These are phyloP conservation scores for Volvox carteri DNA, from an alignment of 163 green algal species.

Conservation along the genomic window DNA sequence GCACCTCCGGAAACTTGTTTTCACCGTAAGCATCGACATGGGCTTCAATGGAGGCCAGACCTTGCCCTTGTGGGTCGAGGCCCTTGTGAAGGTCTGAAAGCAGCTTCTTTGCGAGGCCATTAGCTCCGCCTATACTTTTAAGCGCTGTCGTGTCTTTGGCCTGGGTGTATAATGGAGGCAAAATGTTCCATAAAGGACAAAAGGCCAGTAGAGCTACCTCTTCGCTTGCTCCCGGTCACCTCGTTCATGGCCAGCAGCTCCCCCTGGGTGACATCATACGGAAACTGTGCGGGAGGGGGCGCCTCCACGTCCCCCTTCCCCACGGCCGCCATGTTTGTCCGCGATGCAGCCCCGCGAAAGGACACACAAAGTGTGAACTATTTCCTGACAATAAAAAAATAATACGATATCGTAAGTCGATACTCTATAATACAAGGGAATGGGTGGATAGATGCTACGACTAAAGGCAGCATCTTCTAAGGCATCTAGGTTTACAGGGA, in stretches of 20 bases:
- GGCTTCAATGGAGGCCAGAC: slow-evolving; percentile 52
- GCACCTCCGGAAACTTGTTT: slow-evolving; percentile 84
- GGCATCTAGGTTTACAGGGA: not conserved
- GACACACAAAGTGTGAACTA: not conserved
- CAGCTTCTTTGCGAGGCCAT: slow-evolving; percentile 78
- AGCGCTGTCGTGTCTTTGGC: slow-evolving; percentile 79
- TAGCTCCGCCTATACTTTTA: slow-evolving; percentile 72
- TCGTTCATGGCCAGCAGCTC: slow-evolving; percentile 65
- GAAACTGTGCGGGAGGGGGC: slow-evolving; percentile 37
- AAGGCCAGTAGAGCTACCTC: not conserved
- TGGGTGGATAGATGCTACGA: not conserved
- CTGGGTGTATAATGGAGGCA: slow-evolving; percentile 59
- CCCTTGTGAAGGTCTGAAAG: slow-evolving; percentile 70
- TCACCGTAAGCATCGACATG: slow-evolving; percentile 79
- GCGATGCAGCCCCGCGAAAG: not conserved
- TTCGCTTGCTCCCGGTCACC: slow-evolving; percentile 51
- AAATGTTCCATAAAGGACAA: not conserved
- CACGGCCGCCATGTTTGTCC: slow-evolving; percentile 28
- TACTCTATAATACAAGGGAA: not conserved
- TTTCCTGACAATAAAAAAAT: not conserved
- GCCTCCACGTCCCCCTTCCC: slow-evolving; percentile 54
- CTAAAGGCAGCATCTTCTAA: not conserved
- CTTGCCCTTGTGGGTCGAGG: slow-evolving; percentile 58
- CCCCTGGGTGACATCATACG: slow-evolving; percentile 60
- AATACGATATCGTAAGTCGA: not conserved